These are phyloP conservation scores for Bacidia gigantensis DNA, from an alignment of 495 filamentous ascomycete species.

Conservation along the genomic window DNA sequence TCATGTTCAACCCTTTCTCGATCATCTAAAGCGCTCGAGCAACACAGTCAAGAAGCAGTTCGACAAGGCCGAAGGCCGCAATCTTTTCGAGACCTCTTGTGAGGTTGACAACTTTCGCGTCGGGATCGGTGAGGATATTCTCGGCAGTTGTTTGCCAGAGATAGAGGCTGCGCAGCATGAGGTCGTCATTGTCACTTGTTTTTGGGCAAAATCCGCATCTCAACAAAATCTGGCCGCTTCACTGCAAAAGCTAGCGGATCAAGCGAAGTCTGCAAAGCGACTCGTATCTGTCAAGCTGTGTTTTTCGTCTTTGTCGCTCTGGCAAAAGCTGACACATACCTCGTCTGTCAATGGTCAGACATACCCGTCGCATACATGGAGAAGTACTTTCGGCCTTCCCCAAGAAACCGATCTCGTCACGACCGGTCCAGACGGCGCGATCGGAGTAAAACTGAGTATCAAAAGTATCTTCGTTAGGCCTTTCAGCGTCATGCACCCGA, in stretches of 20 bases:
- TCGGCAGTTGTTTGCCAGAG: constrained; percentile 38
- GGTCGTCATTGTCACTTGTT: constrained; percentile 62
- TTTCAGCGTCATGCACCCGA: constrained; percentile 65
- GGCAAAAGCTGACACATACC: constrained; percentile 58
- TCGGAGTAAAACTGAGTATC: constrained; percentile 45
- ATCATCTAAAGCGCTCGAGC: too few relatives aligned
- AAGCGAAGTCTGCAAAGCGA: constrained; percentile 15
- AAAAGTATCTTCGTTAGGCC: constrained; percentile 61
- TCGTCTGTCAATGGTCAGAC: constrained; percentile 38
- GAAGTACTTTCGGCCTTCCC: constrained; percentile 44
- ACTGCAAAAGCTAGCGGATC: constrained; percentile 37
- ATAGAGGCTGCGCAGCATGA: constrained; percentile 43
- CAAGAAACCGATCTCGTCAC: constrained; percentile 28
- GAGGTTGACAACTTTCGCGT: constrained; percentile 29
- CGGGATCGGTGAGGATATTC: constrained; percentile 45
- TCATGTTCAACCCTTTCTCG: too few relatives aligned
- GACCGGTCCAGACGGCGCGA: not conserved
- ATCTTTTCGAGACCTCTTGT: too few relatives aligned
- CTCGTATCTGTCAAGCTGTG: constrained; percentile 42
- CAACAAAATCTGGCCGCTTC: constrained; percentile 33
- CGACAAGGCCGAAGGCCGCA: too few relatives aligned
- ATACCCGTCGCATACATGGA: constrained; percentile 44
- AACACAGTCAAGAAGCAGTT: too few relatives aligned
- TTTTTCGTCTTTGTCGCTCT: constrained; percentile 50
- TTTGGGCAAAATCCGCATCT: constrained; percentile 51